A percentile compares a stretch with the other conserved stretches of the same genome.
Evolutionary conservation across 78 protist species (phyloP).

Genomic region (Dictyostelium purpureum): DNA sequence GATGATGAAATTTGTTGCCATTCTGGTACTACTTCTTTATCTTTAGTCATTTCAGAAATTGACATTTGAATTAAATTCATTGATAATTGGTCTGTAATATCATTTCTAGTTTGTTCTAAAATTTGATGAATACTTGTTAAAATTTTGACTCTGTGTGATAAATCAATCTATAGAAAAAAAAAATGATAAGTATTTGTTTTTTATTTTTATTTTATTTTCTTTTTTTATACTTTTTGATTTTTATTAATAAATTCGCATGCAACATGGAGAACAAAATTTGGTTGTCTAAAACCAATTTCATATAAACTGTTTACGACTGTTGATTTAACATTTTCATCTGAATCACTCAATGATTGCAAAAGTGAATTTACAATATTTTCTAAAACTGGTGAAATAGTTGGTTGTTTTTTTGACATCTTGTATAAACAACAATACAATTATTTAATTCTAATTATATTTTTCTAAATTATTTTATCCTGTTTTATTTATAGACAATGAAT

Average conservation of each 20-base stretch:
- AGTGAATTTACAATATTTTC: slow-evolving; percentile 62
- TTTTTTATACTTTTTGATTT: slow-evolving; percentile 37
- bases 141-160: slow-evolving; percentile 35
- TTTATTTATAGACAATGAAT: no score
- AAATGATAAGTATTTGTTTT: background rate
- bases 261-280: slow-evolving; percentile 34
- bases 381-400: slow-evolving; percentile 29
- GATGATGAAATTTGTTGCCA: slow-evolving; percentile 86
- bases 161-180: slow-evolving; percentile 17
- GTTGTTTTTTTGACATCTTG: slow-evolving; percentile 9
- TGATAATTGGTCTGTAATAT: slow-evolving; percentile 21
- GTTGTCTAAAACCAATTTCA: slow-evolving; percentile 76
- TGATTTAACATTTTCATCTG: slow-evolving; percentile 34
- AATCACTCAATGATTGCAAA: slow-evolving; percentile 36
- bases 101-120: slow-evolving; percentile 44
- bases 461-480: no score
- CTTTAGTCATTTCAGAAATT: slow-evolving; percentile 47
- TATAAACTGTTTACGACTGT: slow-evolving; percentile 45
- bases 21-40: slow-evolving; percentile 82
- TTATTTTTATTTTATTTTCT: background rate
- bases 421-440: no score
- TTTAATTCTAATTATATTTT: no score
- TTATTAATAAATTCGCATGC: slow-evolving; percentile 53
- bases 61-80: slow-evolving; percentile 23
- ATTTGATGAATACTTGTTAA: slow-evolving; percentile 23